Evolutionary conservation across 2,329 filamentous ascomycete species (phyloP), one percentile per base, ranked within the genome.

Genomic region (Dactylellina parvicollis): DNA sequence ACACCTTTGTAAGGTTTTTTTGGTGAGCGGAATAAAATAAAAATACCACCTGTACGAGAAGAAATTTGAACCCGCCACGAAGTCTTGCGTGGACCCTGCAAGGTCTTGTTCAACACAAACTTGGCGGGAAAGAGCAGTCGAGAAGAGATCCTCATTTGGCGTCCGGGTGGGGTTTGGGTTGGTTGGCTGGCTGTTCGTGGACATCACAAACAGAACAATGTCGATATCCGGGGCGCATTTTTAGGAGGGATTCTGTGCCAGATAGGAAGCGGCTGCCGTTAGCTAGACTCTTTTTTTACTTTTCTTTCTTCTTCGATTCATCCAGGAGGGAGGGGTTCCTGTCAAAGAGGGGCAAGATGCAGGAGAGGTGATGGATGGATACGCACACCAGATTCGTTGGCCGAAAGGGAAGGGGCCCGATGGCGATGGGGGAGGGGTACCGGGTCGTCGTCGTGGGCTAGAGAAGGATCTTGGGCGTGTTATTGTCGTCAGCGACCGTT

Each of bases 381-480:
- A 62, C 49, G 50, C 66, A 64, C 50, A 52, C 66, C 57, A 40
- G 16, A 61, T 62, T 62, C 34, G 56, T 36, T 62, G 65, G 36
- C 56, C n/a, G n/a, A n/a, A n/a, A n/a, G n/a, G n/a, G n/a, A n/a
- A n/a, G n/a, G n/a, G n/a, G n/a, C n/a, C n/a, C n/a, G n/a, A n/a
- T n/a, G n/a, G n/a, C n/a, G n/a, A n/a, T n/a, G n/a, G n/a, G n/a
- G n/a, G n/a, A n/a, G n/a, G n/a, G n/a, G n/a, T n/a, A n/a, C n/a
- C n/a, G 8, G 18, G 10, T 30, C 16, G 46, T 55, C 24, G 26
- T 50, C 24, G 40, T 38, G 34, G 36, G 22, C 67, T 72, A 72
- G 59, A 60, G 67, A 65, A 72, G 67, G 67, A 72, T 72, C 67
- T 64, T 65, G 36, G 40, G 52, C 52, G 12, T 20, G 30, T 30